phyloP scores from a whole-genome alignment of 306 rosid genomes.

The Abrus pulchellus region DNA sequence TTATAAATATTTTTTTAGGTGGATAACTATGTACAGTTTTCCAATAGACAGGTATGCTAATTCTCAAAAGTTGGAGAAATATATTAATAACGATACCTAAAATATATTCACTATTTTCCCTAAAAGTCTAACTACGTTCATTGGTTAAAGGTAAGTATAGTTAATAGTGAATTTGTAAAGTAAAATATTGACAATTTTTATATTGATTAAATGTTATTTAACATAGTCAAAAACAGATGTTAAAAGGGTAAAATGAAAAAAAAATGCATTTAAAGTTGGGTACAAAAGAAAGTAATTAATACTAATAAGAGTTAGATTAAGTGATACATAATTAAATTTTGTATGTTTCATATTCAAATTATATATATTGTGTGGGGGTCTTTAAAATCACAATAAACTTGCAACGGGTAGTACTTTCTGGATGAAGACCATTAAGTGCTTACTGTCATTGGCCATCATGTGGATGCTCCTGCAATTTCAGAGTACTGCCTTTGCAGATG shows the following conservation, averaged over 20 bases:
- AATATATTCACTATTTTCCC: neutral
- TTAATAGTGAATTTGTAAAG: neutral
- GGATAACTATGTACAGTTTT: neutral
- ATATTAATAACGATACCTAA: neutral
- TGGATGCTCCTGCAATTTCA: constrained; percentile 10
- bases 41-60: neutral
- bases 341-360: too few relatives aligned
- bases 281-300: neutral
- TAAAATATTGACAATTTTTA: neutral
- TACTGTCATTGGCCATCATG: neutral
- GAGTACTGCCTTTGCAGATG: neutral
- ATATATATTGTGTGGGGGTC: too few relatives aligned
- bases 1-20: neutral
- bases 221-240: neutral
- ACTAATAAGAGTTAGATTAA: too few relatives aligned
- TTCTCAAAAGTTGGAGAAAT: neutral
- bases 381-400: too few relatives aligned
- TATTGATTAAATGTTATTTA: neutral
- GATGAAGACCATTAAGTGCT: neutral
- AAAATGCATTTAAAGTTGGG: neutral
- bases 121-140: neutral
- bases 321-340: too few relatives aligned
- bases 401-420: neutral
- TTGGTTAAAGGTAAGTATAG: neutral
- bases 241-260: neutral